These are phyloP conservation scores for Penicillium chermesinum DNA, from an alignment of 495 filamentous ascomycete genomes.

Conservation along the genomic window DNA sequence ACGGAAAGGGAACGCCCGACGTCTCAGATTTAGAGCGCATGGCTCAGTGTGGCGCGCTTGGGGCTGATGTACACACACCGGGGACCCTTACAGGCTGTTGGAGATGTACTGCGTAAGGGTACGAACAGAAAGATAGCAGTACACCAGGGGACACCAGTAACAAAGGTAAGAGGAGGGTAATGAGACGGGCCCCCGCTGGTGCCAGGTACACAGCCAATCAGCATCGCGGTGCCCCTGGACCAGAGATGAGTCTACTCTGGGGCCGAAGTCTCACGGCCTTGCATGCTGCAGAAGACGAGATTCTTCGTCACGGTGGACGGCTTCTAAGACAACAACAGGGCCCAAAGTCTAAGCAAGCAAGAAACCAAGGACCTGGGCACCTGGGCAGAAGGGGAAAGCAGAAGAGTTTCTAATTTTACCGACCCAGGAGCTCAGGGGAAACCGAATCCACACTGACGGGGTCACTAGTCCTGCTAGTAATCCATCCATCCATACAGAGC, in stretches of 20 bases:
- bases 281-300: background rate
- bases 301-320: no score
- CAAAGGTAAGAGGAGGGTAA: background rate
- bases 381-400: background rate
- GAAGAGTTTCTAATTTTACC: background rate
- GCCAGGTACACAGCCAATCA: no score
- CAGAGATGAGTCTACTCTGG: no score
- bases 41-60: background rate
- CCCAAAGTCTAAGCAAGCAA: no score
- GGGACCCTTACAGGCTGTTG: slow-evolving; percentile 1
- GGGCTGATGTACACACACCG: no score
- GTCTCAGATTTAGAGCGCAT: slow-evolving; percentile 15
- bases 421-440: background rate
- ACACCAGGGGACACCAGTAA: background rate
- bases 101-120: background rate
- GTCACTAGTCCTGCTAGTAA: background rate
- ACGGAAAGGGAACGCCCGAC: slow-evolving; percentile 10
- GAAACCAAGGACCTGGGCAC: no score
- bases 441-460: background rate
- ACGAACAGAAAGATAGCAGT: background rate
- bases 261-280: background rate
- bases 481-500: background rate
- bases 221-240: no score
- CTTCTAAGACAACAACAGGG: no score
- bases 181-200: no score